These are phyloP conservation scores for Yamadazyma conglobata DNA, from an alignment of 1,139 yeast genomes.

Conservation along the genomic window DNA sequence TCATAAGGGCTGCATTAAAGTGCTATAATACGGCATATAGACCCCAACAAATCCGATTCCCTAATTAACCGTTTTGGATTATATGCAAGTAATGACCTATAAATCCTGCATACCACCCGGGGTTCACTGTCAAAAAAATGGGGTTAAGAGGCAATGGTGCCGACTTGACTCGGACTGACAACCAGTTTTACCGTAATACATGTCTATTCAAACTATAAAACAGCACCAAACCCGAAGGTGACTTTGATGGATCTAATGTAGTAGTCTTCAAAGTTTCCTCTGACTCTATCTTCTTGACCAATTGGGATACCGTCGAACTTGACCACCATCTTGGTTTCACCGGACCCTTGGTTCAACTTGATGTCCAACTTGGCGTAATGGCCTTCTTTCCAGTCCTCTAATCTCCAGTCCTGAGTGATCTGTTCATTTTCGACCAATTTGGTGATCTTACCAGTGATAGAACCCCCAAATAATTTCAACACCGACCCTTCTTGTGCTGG, in stretches of 20 bases:
- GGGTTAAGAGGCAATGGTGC: too few species aligned
- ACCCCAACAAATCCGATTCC: too few species aligned
- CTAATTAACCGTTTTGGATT: too few species aligned
- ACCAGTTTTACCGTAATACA: too few species aligned
- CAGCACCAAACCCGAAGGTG: slow-evolving; percentile 93
- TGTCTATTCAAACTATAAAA: too few species aligned
- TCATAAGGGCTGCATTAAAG: too few species aligned
- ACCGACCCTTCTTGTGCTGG: slow-evolving; percentile 59
- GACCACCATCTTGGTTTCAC: slow-evolving; percentile 80
- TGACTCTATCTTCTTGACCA: slow-evolving; percentile 93
- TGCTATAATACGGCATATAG: too few species aligned
- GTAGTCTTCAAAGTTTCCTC: slow-evolving; percentile 81
- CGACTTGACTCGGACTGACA: too few species aligned
- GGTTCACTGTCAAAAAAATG: too few species aligned
- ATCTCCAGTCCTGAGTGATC: slow-evolving; percentile 80
- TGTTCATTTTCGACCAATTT: slow-evolving; percentile 55
- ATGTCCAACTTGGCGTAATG: slow-evolving; percentile 71
- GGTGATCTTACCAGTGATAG: slow-evolving; percentile 66
- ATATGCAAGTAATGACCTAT: too few species aligned
- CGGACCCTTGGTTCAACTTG: slow-evolving; percentile 66
- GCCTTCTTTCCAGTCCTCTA: slow-evolving; percentile 82
- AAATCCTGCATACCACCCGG: too few species aligned
- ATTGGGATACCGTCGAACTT: slow-evolving; percentile 88
- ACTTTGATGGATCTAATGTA: slow-evolving; percentile 84
- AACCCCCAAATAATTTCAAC: slow-evolving; percentile 84